Evolutionary conservation across 2,329 filamentous ascomycete species (phyloP).

Genomic region (Arachnopeziza araneosa): DNA sequence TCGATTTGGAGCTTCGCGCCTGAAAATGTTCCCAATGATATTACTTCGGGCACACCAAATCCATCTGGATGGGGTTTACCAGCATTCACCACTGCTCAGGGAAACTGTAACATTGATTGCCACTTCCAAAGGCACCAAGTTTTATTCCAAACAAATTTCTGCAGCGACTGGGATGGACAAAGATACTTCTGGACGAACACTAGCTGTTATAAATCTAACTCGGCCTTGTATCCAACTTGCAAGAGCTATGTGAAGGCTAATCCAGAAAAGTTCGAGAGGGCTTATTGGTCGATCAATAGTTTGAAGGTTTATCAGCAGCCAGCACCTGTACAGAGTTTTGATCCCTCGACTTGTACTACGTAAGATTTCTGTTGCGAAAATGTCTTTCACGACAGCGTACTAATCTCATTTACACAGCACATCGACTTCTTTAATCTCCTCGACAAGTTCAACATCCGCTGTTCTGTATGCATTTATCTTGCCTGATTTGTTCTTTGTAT

Average conservation of each 20-base stretch:
- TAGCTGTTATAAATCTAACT: conserved; percentile 46
- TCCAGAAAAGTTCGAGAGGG: conserved; percentile 17
- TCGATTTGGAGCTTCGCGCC: conserved; percentile 72
- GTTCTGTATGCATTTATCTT: too few species aligned
- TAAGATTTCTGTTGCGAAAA: too few species aligned
- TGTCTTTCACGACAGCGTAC: too few species aligned
- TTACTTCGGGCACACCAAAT: conserved; percentile 51
- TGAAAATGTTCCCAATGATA: conserved; percentile 56
- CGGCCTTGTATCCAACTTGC: conserved; percentile 24
- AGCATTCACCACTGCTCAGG: conserved; percentile 55
- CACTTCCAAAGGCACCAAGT: conserved; percentile 67
- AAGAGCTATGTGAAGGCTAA: conserved; percentile 24
- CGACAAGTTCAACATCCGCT: too few species aligned
- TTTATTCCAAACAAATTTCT: conserved; percentile 70
- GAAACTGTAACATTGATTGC: conserved; percentile 56
- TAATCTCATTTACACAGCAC: too few species aligned
- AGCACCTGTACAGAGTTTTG: too few species aligned
- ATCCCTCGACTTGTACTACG: too few species aligned
- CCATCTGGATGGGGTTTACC: conserved; percentile 60
- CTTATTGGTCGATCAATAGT: conserved; percentile 27
- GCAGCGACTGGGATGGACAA: conserved; percentile 53
- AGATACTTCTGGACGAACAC: conserved; percentile 49
- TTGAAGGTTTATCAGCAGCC: conserved; percentile 23
- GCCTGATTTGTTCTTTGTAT: too few species aligned
- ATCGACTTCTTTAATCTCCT: too few species aligned